Evolutionary conservation across 75 land plant species (phyloP), one percentile per base, ranked within the genome.

Genomic region (Cryptomeria japonica): DNA sequence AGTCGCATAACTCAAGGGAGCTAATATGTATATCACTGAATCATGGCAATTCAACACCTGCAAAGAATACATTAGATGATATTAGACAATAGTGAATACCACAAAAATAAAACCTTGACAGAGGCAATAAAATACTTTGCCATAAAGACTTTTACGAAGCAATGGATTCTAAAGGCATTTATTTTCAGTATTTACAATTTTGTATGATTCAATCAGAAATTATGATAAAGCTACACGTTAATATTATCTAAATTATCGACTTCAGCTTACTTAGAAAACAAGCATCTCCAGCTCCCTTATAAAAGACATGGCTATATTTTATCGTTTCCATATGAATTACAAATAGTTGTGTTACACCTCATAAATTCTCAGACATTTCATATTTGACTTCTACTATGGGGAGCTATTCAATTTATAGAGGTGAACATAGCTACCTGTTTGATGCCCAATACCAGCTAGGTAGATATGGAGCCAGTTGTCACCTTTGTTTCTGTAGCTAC

Each of bases 1-100:
- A 15, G 96, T 95, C 38, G 95, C 99, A 93, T 94, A 98, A 86
- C 90, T 96, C 89, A 97, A 86, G 70, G 99, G 99, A 56, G 99
- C 97, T 84, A 98, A 90, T 25, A 96, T 91, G 86, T 98, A 98
- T 53, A 98, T 95, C 42, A 95, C 96, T 73, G 99, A 93, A 83
- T 98, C 99, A 91, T 98, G 99, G 88, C 99, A 96, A 84, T 98
- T 97, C 73, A 94, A 72, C 49, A 98, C 95, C 99, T 98, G 94
- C 87, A 88, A 86, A 70, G 56, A 53, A 79, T 14, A 18, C 79
- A 51, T 61, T 46, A 28, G 51, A 12, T 22, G 22, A 86, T 36
- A 61, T 38, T n/a, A 25, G 34, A 37, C 28, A 77, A 38, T 15
- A 55, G 44, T 19, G 3, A 3, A 68, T 5, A 82, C 25, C 3